Evolutionary conservation across 441 rosid species (phyloP), one percentile per base, ranked within the genome.

Genomic region (Aquilaria agallochum): DNA sequence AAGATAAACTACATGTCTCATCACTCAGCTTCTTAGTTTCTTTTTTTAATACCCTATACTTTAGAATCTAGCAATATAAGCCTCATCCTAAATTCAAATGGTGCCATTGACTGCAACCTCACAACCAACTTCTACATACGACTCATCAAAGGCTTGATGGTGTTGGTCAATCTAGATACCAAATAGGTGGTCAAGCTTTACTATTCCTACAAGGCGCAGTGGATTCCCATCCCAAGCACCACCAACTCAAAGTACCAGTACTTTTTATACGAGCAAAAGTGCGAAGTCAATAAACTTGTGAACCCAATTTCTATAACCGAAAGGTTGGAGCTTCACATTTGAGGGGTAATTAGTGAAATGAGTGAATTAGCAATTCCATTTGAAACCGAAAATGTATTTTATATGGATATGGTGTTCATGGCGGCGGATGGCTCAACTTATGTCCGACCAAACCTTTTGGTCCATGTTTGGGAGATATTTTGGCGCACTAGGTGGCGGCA

Each of bases 341-440:
- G 83, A 79, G 68, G 86, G 87, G 11, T 88, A 86, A 53, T 20
- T 55, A 0, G 86, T 89, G 55, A 82, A 68, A 56, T 89, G 92
- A 90, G 92, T 83, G 2, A 79, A 86, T 46, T 86, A 92, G 90
- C 76, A 27, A 6, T 86, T 88, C 62, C 90, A 89, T 65, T 52
- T 86, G 13, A 86, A 78, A 67, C 74, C 92, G 70, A 75, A 59
- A 14, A 83, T 36, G 63, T 88, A 1, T 68, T 80, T 10, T 79
- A 82, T 30, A 76, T 84, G 73, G 92, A 89, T 6, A 90, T 85
- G 0, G 47, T 72, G 14, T 89, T 89, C 48, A 79, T 66, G 20
- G 54, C 80, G 0, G 30, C 78, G 0, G 86, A 89, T 1, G 93
- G 90, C 2, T 73, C 15, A 53, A 75, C 90, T 0, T 58, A 45